These are phyloP conservation scores for Nannochloris sp. DNA, from an alignment of 139 green algal genomes.

Conservation along the genomic window DNA sequence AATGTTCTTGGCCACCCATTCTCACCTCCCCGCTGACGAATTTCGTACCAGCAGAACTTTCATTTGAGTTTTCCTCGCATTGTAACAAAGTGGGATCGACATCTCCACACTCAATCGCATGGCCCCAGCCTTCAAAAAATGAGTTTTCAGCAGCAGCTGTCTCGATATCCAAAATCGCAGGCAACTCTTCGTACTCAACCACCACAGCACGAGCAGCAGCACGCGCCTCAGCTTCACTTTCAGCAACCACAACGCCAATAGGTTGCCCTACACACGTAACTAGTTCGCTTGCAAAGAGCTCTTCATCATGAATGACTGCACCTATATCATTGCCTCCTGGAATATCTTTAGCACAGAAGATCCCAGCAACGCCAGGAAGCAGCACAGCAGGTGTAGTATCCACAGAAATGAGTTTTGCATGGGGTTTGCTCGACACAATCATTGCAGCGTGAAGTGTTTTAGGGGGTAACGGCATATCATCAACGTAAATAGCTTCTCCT, in stretches of 20 bases:
- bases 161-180: slow-evolving; percentile 78
- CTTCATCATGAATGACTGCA: slow-evolving; percentile 76
- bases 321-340: slow-evolving; percentile 83
- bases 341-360: slow-evolving; percentile 36
- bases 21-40: slow-evolving; percentile 46
- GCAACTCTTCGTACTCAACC: slow-evolving; percentile 85
- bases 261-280: slow-evolving; percentile 79
- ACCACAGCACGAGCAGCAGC: slow-evolving; percentile 58
- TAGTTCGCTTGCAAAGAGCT: slow-evolving; percentile 75
- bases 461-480: slow-evolving; percentile 73
- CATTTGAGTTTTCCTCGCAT: too few species aligned
- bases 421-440: slow-evolving; percentile 66
- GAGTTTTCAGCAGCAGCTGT: slow-evolving; percentile 62
- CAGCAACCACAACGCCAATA: slow-evolving; percentile 85
- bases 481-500: slow-evolving; percentile 84
- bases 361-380: slow-evolving; percentile 22
- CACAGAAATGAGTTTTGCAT: slow-evolving; percentile 68
- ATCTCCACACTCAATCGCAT: slow-evolving; percentile 37
- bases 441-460: slow-evolving; percentile 69
- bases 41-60: slow-evolving; percentile 23
- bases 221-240: slow-evolving; percentile 50
- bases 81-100: not conserved
- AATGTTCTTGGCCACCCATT: slow-evolving; percentile 87
- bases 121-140: slow-evolving; percentile 24
- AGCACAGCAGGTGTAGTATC: slow-evolving; percentile 55